These are phyloP conservation scores for Imleria badia DNA, from an alignment of 768 basidiomycete species.

Conservation along the genomic window DNA sequence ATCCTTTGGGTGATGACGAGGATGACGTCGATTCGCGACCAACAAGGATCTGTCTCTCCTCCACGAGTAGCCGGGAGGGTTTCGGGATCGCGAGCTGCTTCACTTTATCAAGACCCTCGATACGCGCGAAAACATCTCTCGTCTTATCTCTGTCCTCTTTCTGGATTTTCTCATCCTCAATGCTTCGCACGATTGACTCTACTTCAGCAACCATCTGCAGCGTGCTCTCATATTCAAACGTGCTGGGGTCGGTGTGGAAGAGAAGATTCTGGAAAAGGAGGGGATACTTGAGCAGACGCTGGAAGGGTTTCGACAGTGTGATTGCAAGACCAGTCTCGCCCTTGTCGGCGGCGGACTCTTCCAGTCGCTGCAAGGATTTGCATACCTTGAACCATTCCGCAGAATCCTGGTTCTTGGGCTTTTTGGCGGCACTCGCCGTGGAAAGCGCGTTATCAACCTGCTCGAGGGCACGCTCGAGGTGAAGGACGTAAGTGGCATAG, in stretches of 20 bases:
- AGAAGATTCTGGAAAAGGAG: constrained; percentile 96
- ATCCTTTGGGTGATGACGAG: constrained; percentile 21
- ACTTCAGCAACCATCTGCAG: constrained; percentile 97
- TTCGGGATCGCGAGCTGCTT: constrained; percentile 91
- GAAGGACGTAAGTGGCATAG: constrained; percentile 93
- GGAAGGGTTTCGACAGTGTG: constrained; percentile 95
- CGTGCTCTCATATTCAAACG: constrained; percentile 96
- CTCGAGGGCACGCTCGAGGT: constrained; percentile 85
- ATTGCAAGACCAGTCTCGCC: constrained; percentile 96
- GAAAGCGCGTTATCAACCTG: constrained; percentile 82
- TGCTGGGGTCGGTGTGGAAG: constrained; percentile 95
- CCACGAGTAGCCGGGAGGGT: constrained; percentile 81
- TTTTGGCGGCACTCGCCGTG: constrained; percentile 59
- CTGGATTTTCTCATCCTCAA: constrained; percentile 97
- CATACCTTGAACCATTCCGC: constrained; percentile 79
- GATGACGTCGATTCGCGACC: constrained; percentile 28
- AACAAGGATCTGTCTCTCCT: constrained; percentile 62
- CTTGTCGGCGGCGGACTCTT: constrained; percentile 76
- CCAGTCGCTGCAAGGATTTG: constrained; percentile 71
- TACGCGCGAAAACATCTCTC: constrained; percentile 91
- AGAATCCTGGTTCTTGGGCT: constrained; percentile 79
- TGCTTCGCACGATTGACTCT: constrained; percentile 92
- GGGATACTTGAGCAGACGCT: constrained; percentile 94
- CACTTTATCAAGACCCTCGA: constrained; percentile 94
- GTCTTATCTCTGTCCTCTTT: constrained; percentile 96